phyloP scores from a whole-genome alignment of 1,284 basidiomycete genomes.

The Anthracocystis panici-leucophaei region DNA sequence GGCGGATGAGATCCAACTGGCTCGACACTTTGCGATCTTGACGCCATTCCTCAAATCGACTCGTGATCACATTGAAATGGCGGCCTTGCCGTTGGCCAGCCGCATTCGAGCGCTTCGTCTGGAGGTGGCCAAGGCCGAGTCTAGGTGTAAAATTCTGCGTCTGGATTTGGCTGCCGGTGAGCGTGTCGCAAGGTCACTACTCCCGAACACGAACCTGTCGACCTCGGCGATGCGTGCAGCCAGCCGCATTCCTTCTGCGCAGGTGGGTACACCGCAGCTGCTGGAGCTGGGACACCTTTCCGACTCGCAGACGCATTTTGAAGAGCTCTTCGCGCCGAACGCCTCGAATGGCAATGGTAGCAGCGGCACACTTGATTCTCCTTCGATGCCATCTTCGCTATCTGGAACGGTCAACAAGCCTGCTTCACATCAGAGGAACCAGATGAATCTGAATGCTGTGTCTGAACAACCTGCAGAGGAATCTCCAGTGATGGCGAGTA shows the following conservation, averaged over 20 bases:
- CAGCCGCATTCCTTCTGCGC: conserved; percentile 28
- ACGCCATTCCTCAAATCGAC: conserved; percentile 63
- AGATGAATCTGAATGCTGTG: conserved; percentile 50
- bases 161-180: conserved; percentile 56
- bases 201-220: conserved; percentile 35
- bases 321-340: conserved; percentile 41
- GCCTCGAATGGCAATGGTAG: conserved; percentile 6
- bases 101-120: conserved; percentile 52
- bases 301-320: conserved; percentile 43
- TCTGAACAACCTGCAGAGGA: conserved; percentile 48
- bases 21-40: conserved; percentile 60
- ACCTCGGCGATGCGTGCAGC: conserved; percentile 38
- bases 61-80: conserved; percentile 62
- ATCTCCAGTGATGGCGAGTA: conserved; percentile 34
- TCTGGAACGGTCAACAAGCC: conserved; percentile 39
- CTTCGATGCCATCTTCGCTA: conserved; percentile 12
- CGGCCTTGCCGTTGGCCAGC: conserved; percentile 51
- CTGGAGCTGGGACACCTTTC: conserved; percentile 33
- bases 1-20: conserved; percentile 56
- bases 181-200: conserved; percentile 28
- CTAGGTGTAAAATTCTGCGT: conserved; percentile 47
- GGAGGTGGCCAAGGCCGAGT: conserved; percentile 51
- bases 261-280: conserved; percentile 44
- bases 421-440: conserved; percentile 45
- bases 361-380: conserved; percentile 8